Evolutionary conservation across 345 rosid genomes (phyloP).

Genomic region (Eucalyptus pauciflora): DNA sequence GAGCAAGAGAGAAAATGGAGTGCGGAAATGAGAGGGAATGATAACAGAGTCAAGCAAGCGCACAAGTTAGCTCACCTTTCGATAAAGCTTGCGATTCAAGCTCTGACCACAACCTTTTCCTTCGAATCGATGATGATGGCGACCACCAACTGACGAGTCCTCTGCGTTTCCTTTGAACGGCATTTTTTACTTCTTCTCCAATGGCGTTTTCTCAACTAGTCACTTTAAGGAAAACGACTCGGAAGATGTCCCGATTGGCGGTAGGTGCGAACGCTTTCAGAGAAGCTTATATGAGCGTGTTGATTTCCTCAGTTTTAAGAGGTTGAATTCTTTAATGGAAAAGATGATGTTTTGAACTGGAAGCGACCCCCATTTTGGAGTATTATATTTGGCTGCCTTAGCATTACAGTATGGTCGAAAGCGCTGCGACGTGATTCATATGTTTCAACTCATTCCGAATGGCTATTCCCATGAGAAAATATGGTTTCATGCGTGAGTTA

Average conservation of each 20-base stretch:
- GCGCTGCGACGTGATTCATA: not conserved
- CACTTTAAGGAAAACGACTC: not conserved
- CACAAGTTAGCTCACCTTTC: not conserved
- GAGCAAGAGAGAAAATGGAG: not conserved
- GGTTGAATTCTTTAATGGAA: not conserved
- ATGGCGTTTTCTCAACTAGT: not conserved
- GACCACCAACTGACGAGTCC: not conserved
- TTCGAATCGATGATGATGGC: not conserved
- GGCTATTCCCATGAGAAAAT: not conserved
- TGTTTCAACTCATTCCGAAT: not conserved
- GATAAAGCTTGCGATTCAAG: not conserved
- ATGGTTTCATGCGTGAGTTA: not conserved
- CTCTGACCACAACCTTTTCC: not conserved
- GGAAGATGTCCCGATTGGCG: not conserved
- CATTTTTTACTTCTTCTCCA: not conserved
- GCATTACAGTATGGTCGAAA: not conserved
- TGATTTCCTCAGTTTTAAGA: not conserved
- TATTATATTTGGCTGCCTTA: not conserved
- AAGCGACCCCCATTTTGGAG: not conserved
- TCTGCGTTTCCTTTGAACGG: not conserved
- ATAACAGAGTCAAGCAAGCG: not conserved
- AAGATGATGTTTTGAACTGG: not conserved
- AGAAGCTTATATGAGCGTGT: not conserved
- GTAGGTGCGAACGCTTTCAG: not conserved
- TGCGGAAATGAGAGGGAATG: not conserved